Base-by-base conservation (phyloP, 148 eudicot species). In the Rhododendron mucronatum region DNA sequence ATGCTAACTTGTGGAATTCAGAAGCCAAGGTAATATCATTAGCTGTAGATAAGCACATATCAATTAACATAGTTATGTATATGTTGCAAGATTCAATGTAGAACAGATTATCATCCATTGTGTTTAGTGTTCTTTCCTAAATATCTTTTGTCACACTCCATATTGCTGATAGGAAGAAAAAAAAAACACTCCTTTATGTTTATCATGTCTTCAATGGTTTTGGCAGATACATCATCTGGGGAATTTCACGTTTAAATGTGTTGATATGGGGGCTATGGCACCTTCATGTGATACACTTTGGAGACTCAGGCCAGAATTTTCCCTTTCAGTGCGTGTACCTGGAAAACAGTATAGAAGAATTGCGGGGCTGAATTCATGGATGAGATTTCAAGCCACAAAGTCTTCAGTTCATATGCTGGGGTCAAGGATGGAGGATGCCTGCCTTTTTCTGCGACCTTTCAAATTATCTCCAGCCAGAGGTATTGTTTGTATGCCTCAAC, bases 391-490 rank as follows among this genome's bases (percentile, higher is more conserved):
- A 78, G 73, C 85, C 21, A 94, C 88, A 84, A 86, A 82, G 80
- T 88, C 76, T 81, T 78, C 86, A 61, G 79, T 91, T 86, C 84
- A 87, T 83, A n/a, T 79, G 51, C 75, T 78, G 50, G 88, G 90
- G 71, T 88, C 92, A 28, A 84, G 88, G 88, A 87, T 84, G 74
- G 90, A 87, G 76, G 89, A 89, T 53, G 89, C 88, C 55, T 82
- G 59, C 85, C 87, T 85, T 87, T 82, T 85, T 76, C 83, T 81
- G 35, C 90, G 71, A 74, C 88, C 92, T 82, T 86, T 89, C 41
- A 44, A 85, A 71, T 89, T 87, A 35, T 83, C 90, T 85, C 86
- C 80, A 79, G 81, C 90, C 71, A 92, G 85, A 96, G 99, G 99
- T 96, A 93, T 83, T 82, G 78, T 23, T 65, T 88, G 15, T 50